phyloP scores from a whole-genome alignment of 1,284 basidiomycete species.

The Termitomyces sp. region DNA sequence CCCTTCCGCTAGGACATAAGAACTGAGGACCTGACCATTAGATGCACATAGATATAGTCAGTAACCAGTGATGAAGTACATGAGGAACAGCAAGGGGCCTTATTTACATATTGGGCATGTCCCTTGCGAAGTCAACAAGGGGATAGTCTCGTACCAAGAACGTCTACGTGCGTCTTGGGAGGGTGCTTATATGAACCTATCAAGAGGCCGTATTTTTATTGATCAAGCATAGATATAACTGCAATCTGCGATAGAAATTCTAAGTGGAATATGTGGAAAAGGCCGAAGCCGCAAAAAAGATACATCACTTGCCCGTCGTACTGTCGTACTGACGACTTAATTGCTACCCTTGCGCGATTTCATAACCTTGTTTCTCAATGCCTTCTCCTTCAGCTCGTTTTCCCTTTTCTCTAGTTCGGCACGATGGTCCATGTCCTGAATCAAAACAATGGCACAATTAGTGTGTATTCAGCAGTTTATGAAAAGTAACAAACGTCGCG shows the following conservation, averaged over 20 bases:
- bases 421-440: conserved; percentile 17
- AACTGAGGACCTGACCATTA: neutral
- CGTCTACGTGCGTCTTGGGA: too few species aligned
- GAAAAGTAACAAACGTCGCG: conserved; percentile 21
- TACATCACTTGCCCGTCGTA: conserved; percentile 15
- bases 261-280: conserved; percentile 12
- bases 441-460: conserved; percentile 12
- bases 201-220: conserved; percentile 1
- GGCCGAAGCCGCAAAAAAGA: conserved; percentile 4
- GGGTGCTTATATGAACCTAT: too few species aligned
- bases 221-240: conserved; percentile 2
- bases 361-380: conserved; percentile 76
- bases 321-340: neutral
- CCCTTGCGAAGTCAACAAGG: neutral
- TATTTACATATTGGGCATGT: neutral
- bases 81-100: neutral
- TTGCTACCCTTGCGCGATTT: conserved; percentile 51
- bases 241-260: conserved; percentile 14
- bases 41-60: conserved; percentile 5
- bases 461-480: conserved; percentile 6
- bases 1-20: neutral
- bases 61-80: neutral
- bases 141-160: too few species aligned
- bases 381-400: conserved; percentile 71
- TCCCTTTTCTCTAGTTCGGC: conserved; percentile 56